A percentile compares a stretch with the other conserved stretches of the same genome.
These are phyloP conservation scores for Fraxinus angustifolia DNA, from an alignment of 305 asterid species.

Conservation along the genomic window DNA sequence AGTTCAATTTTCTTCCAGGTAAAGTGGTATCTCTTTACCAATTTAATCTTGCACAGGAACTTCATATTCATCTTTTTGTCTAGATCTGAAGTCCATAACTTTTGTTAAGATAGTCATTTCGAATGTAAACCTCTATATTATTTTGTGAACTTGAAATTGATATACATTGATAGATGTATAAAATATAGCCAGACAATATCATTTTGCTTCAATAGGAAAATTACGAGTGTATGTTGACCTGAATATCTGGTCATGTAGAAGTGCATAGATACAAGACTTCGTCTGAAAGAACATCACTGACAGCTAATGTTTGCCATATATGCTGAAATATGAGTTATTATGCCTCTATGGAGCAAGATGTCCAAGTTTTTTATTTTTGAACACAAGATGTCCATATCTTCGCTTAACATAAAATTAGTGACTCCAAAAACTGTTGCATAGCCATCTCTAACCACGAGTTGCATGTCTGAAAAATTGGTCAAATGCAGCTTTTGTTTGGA, in stretches of 20 bases:
- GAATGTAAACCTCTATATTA: background rate
- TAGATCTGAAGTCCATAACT: background rate
- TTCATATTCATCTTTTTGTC: background rate
- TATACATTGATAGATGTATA: conserved; percentile 6
- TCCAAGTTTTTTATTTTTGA: background rate
- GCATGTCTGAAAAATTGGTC: conserved; percentile 15
- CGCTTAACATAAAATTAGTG: background rate
- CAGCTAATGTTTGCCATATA: conserved; percentile 13
- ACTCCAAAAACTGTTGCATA: background rate
- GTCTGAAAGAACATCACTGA: background rate
- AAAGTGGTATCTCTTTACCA: conserved; percentile 27
- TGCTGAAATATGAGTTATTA: conserved; percentile 7
- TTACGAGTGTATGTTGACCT: background rate
- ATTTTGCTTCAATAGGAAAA: conserved; percentile 4
- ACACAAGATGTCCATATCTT: conserved; percentile 1
- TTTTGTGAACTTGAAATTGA: conserved; percentile 9
- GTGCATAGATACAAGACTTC: conserved; percentile 7
- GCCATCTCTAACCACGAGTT: conserved; percentile 1
- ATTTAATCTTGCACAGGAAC: conserved; percentile 4
- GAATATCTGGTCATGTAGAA: conserved; percentile 12
- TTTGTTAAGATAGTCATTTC: background rate
- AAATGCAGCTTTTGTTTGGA: conserved; percentile 62
- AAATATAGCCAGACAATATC: conserved; percentile 9
- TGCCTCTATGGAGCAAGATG: conserved; percentile 6
- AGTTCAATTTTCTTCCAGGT: conserved; percentile 75